Evolutionary conservation across 805 yeast species (phyloP), one percentile per base, ranked within the genome.

Genomic region (Metschnikowia colocasiae): DNA sequence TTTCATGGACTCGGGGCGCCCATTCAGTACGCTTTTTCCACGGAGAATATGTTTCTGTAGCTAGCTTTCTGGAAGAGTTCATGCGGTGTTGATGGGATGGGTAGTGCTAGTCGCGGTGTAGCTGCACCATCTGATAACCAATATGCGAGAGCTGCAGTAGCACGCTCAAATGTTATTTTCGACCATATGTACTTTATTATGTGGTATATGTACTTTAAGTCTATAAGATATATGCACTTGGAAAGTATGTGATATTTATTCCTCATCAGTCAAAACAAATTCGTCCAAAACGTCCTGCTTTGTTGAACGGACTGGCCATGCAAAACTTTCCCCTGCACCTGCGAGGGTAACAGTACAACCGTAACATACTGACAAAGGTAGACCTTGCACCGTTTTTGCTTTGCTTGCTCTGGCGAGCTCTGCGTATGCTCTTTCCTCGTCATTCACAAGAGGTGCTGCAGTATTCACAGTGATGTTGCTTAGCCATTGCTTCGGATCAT

Each of bases 281-380:
- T 82, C 82, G 34, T 76, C 64, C 12, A 83, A 49, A 0, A 79
- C 62, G 9, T 65, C 65, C 16, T 70, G 55, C 48, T 67, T 59
- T 16, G 67, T 41, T 2, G 51, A 49, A 35, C 57, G 51, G 6
- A 75, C 76, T 58, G 59, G 71, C 67, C 61, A 81, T 33, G 45
- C 61, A 50, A 58, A 66, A 49, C 49, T 64, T 30, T 47, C 49
- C 0, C 60, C 61, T 12, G 60, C 70, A 48, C 52, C 80, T 4
- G 80, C 78, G 45, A 86, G 58, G 9, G 82, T 79, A 1, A 84
- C 84, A 30, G 81, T 73, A 60, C 96, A 87, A 2, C 94, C 95
- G 57, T 85, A 87, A 60, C 96, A 87, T 7, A 85, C 56, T n/a
- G 67, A 60, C n/a, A 60, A 50, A 25, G 43, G 65, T 49, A 40